phyloP scores from a whole-genome alignment of 345 rosid genomes.

The Acer saccharum region DNA sequence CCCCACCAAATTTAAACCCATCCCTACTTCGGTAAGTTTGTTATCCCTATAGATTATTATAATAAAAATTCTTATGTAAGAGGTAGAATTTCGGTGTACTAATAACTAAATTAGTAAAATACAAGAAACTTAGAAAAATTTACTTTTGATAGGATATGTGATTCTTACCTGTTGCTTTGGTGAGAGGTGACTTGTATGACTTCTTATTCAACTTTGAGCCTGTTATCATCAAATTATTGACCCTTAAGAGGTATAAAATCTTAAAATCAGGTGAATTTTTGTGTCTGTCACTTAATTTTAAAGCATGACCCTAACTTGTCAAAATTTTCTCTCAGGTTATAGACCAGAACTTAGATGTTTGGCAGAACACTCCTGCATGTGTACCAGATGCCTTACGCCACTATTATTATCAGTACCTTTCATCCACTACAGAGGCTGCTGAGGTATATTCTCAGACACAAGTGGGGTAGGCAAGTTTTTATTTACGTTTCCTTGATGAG shows the following conservation, averaged over 20 bases:
- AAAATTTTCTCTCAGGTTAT: slow-evolving; percentile 62
- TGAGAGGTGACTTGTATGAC: not conserved
- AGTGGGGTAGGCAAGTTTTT: slow-evolving; percentile 23
- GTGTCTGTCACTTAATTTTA: not conserved
- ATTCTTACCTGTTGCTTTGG: not conserved
- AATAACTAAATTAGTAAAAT: not conserved
- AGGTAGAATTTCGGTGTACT: not conserved
- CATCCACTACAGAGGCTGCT: slow-evolving; percentile 93
- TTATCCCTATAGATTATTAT: not conserved
- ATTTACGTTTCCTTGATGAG: slow-evolving; percentile 6
- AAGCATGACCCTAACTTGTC: slow-evolving; percentile 16
- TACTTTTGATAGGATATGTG: not conserved
- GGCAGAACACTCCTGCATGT: slow-evolving; percentile 83
- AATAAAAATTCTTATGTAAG: not conserved
- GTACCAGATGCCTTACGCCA: slow-evolving; percentile 95
- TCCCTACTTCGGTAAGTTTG: too few species aligned
- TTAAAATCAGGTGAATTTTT: slow-evolving; percentile 10
- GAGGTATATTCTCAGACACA: slow-evolving; percentile 53
- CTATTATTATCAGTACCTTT: slow-evolving; percentile 95
- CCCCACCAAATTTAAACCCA: too few species aligned
- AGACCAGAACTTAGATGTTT: slow-evolving; percentile 86
- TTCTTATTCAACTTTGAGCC: not conserved
- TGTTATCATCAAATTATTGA: not conserved
- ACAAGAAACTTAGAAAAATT: not conserved
- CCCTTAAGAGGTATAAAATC: slow-evolving; percentile 4